Base-by-base conservation (phyloP, 768 basidiomycete genomes). In the Pluteus cervinus region DNA sequence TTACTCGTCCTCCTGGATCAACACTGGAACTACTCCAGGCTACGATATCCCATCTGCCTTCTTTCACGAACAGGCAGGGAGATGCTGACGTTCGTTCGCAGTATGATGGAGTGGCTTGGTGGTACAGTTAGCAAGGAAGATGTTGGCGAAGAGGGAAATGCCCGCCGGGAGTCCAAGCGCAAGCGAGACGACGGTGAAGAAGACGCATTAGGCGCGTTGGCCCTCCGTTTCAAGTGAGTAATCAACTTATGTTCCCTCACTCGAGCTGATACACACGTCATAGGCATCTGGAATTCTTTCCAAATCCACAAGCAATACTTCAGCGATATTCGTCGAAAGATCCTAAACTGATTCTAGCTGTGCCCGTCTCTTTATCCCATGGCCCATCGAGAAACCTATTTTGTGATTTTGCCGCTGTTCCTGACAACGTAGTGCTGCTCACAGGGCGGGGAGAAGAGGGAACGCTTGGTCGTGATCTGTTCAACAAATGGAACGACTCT, bases 91-190 rank as follows among this genome's bases (percentile, higher is more conserved):
- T 90, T 92, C 52, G 88, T 96, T 18, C 67, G 92, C 41, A 93
- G 88, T 67, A 85, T 98, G 86, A 94, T 96, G 77, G 96, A 98
- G 56, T 98, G 93, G 91, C 78, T 99, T 45, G 96, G 96, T 7
- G 94, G 96, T 1, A 91, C 88, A 10, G 81, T 96, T 37, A 88
- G 82, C 49, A 90, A 90, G 52, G 89, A 92, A 50, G 91, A 94
- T 44, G 85, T 88, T 1, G 84, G 88, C 2, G 88, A 86, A 54
- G 84, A 86, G 21, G 78, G 74, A 5, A 69, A 68, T 18, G 68
- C 73, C 22, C 69, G 70, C 31, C 69, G 69, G 14, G 68, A 73
- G 25, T 69, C 73, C 28, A 71, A 76, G 45, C 63, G 80, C 43
- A 61, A 71, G 35, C 65, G 70, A 5, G 81, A 81, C 36, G 80